Percentiles rank a stretch among this genome's conserved stretches.
These are phyloP conservation scores for Talaromyces trachyspermus DNA, from an alignment of 495 filamentous ascomycete genomes.

Conservation along the genomic window DNA sequence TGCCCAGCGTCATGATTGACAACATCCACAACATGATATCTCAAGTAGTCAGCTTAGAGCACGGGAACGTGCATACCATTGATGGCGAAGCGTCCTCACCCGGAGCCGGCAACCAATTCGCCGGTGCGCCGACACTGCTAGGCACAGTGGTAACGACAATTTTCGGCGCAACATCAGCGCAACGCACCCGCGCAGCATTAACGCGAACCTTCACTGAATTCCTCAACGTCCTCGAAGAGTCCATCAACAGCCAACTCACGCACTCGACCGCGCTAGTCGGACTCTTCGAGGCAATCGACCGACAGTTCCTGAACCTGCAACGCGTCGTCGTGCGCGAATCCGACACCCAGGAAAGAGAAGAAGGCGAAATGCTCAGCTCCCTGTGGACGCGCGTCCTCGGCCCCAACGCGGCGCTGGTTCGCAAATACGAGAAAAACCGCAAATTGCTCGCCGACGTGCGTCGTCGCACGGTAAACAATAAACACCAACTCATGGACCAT, in stretches of 20 bases:
- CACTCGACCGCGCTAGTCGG: constrained; percentile 69
- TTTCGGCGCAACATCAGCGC: constrained; percentile 70
- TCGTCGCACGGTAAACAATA: constrained; percentile 76
- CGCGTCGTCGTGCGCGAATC: constrained; percentile 79
- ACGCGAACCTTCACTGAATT: constrained; percentile 85
- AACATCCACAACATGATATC: constrained; percentile 74
- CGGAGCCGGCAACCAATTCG: constrained; percentile 30
- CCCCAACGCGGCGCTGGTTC: constrained; percentile 57
- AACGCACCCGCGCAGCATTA: constrained; percentile 71
- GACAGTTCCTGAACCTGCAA: constrained; percentile 79
- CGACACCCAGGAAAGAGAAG: constrained; percentile 66
- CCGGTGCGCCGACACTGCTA: constrained; percentile 52
- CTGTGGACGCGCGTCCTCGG: constrained; percentile 82
- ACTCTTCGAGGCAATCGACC: constrained; percentile 81
- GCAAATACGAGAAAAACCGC: constrained; percentile 85
- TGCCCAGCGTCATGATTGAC: constrained; percentile 60
- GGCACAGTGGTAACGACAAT: constrained; percentile 59
- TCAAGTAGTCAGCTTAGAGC: constrained; percentile 60
- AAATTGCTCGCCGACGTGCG: constrained; percentile 66
- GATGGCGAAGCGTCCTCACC: constrained; percentile 31
- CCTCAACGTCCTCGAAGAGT: constrained; percentile 77
- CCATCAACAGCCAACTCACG: constrained; percentile 72
- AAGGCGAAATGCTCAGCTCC: constrained; percentile 71
- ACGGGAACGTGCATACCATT: constrained; percentile 10
- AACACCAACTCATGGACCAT: constrained; percentile 73